These are phyloP conservation scores for Citrus unshiu DNA, from an alignment of 345 rosid genomes.

Conservation along the genomic window DNA sequence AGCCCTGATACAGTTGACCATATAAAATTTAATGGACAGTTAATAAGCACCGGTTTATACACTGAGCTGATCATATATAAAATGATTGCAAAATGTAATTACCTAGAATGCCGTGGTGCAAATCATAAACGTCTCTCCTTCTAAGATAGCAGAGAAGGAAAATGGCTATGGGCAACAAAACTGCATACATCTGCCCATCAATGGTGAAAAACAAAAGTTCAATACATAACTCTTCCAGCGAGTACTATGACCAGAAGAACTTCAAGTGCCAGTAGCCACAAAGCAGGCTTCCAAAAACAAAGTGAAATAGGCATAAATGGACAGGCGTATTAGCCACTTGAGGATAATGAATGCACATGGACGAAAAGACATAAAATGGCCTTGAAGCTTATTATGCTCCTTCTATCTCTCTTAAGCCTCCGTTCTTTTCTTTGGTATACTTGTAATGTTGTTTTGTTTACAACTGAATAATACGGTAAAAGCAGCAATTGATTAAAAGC, in stretches of 20 bases:
- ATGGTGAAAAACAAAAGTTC: constrained; percentile 1
- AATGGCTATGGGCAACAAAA: constrained; percentile 55
- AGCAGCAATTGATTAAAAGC: not conserved
- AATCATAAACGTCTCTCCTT: constrained; percentile 68
- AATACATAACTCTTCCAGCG: not conserved
- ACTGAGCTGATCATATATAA: not conserved
- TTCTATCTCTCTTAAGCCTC: not conserved
- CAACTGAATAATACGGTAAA: not conserved
- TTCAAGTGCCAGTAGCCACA: not conserved
- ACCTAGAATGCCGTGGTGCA: constrained; percentile 79
- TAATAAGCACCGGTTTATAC: not conserved
- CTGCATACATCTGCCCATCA: constrained; percentile 42
- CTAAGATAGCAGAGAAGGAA: constrained; percentile 47
- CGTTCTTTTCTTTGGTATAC: too few species aligned
- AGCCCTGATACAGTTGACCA: constrained; percentile 34
- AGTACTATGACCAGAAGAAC: too few species aligned
- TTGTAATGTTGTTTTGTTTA: not conserved
- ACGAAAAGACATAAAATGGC: not conserved
- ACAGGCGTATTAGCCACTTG: not conserved
- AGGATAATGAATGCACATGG: not conserved
- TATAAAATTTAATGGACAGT: not conserved
- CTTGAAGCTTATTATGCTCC: not conserved
- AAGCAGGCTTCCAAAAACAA: not conserved
- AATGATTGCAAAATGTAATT: not conserved
- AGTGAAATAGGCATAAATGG: not conserved